A percentile compares a stretch with the other conserved stretches of the same genome.
These are phyloP conservation scores for Ascocoryne sarcoides DNA, from an alignment of 2,329 filamentous ascomycete species.

Conservation along the genomic window DNA sequence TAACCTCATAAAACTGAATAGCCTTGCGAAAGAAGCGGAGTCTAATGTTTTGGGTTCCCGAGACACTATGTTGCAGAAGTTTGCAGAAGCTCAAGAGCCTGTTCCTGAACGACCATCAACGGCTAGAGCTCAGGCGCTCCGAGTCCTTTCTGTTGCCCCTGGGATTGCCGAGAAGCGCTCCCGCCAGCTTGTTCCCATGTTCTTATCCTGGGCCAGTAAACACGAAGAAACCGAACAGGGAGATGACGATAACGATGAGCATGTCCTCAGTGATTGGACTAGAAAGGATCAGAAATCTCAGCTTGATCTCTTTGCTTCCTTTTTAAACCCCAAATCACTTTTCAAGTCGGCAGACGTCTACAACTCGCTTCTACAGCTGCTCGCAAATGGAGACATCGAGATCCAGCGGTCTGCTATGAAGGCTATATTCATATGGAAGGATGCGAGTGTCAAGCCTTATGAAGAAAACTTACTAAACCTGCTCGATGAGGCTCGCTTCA, in stretches of 20 bases:
- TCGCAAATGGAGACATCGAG: slow-evolving; percentile 83
- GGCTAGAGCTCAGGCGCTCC: slow-evolving; percentile 69
- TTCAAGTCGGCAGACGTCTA: slow-evolving; percentile 73
- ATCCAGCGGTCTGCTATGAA: slow-evolving; percentile 80
- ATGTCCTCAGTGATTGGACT: slow-evolving; percentile 49
- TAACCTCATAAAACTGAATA: slow-evolving; percentile 55
- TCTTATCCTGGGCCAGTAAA: slow-evolving; percentile 69
- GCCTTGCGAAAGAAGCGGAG: slow-evolving; percentile 42
- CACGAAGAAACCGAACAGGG: slow-evolving; percentile 30
- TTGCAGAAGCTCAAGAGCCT: slow-evolving; percentile 54
- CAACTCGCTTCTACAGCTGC: slow-evolving; percentile 60
- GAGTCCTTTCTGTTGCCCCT: slow-evolving; percentile 66
- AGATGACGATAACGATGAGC: slow-evolving; percentile 19
- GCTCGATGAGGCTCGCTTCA: slow-evolving; percentile 83
- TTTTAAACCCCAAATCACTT: slow-evolving; percentile 76
- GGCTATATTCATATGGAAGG: slow-evolving; percentile 83
- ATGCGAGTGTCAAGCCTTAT: slow-evolving; percentile 64
- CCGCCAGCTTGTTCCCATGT: slow-evolving; percentile 73
- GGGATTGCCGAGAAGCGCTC: slow-evolving; percentile 78
- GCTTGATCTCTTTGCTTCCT: slow-evolving; percentile 72
- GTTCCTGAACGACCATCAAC: slow-evolving; percentile 42
- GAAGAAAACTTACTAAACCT: slow-evolving; percentile 79
- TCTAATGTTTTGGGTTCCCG: slow-evolving; percentile 43
- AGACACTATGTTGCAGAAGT: slow-evolving; percentile 51
- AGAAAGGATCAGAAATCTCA: slow-evolving; percentile 77